Base-by-base conservation (phyloP, 441 rosid genomes). In the Pelargonium cotyledonis region DNA sequence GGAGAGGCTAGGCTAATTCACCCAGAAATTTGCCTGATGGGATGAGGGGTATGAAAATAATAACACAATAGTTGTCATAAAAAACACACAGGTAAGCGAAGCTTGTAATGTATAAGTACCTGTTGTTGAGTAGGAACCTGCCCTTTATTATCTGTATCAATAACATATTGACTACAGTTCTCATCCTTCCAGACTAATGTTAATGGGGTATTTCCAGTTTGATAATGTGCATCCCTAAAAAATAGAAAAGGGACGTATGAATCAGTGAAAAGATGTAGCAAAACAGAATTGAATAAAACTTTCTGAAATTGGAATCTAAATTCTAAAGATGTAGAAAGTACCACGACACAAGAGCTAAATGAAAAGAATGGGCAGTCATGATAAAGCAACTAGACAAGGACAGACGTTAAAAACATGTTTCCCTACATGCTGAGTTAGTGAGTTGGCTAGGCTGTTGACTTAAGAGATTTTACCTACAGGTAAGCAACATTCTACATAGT, bases 121-220 rank as follows among this genome's bases (percentile, higher is more conserved):
- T 80, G 92, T 71, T 95, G 99, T 72, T 88, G 85, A 72, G 73
- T 83, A 19, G 83, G 94, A 75, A 92, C 75, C 73, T 90, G 81
- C 58, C 99, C 99, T 74, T 89, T 86, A 80, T 79, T 83, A 63
- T 95, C 99, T 4, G 99, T 92, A 81, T 95, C 99, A 51, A 95
- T 87, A 74, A 92, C 97, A 80, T 88, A 95, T 75, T 86, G 95
- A 80, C 98, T 92, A 73, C 97, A 95, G 26, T 82, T 85, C 75
- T 85, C 96, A 73, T 95, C 99, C 79, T 95, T 95, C 99, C 99
- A 95, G 29, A 92, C 91, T 79, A 95, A 80, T 60, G 86, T 90
- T 18, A 95, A 81, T 31, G 97, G 99, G 47, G 98, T 92, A 77
- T 83, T 92, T 63, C 98, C 99, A 23, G 85, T 82, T 79, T 90